These are phyloP conservation scores for Hapsidospora chrysogenum DNA, from an alignment of 495 filamentous ascomycete genomes.

Conservation along the genomic window DNA sequence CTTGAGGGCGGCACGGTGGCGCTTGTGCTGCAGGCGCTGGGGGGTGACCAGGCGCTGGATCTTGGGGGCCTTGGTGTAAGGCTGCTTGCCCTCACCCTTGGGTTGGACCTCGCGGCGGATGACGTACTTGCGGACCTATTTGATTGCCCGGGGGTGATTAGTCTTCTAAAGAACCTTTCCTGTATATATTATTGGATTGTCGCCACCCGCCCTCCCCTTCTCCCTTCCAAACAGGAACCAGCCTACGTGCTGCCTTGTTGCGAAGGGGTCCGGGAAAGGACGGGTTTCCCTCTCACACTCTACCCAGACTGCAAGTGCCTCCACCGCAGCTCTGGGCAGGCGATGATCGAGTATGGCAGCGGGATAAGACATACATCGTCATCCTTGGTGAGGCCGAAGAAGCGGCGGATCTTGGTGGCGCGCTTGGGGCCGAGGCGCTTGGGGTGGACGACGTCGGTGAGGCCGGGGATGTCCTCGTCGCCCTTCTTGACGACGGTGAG, in stretches of 20 bases:
- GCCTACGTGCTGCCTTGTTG: no score
- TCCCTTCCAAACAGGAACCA: background rate
- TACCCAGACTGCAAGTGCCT: conserved; percentile 31
- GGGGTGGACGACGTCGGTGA: conserved; percentile 92
- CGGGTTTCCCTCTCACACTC: conserved; percentile 29
- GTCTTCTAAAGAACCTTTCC: background rate
- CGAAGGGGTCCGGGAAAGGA: no score
- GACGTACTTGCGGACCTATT: conserved; percentile 91
- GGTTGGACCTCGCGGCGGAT: conserved; percentile 93
- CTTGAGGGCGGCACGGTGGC: conserved; percentile 92
- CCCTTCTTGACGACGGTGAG: conserved; percentile 95
- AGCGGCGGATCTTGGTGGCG: conserved; percentile 96
- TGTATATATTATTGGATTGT: background rate
- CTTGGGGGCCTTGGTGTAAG: conserved; percentile 98
- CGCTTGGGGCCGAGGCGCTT: conserved; percentile 98
- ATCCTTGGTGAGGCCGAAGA: conserved; percentile 98
- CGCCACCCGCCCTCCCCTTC: background rate
- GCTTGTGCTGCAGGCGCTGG: conserved; percentile 99
- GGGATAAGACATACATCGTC: conserved; percentile 79
- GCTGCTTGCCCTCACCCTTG: conserved; percentile 87
- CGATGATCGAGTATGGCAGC: conserved; percentile 31
- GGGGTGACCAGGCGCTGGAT: conserved; percentile 99
- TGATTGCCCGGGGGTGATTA: conserved; percentile 7
- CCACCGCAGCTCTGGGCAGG: conserved; percentile 31
- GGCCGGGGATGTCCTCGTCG: conserved; percentile 77